Percentiles rank a stretch among this genome's conserved stretches.
Conservation (phyloP, 768 basidiomycete species). For the Jaapia argillacea region DNA sequence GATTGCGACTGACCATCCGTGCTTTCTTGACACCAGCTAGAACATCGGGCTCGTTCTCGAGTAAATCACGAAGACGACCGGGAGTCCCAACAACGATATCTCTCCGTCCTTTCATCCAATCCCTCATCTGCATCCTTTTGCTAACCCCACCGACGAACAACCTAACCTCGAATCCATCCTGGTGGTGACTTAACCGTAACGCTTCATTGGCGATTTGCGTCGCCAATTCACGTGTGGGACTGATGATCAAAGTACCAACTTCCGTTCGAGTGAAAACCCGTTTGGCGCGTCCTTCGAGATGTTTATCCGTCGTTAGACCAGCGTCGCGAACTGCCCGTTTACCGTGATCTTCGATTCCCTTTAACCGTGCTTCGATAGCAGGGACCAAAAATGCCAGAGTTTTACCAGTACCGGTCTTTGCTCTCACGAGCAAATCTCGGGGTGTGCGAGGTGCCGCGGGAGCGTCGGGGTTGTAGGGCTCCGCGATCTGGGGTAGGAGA, state of each 20-base stretch:
- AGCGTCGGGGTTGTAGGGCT: constrained; percentile 33
- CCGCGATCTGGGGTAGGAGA: constrained; percentile 60
- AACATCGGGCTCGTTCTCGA: constrained; percentile 50
- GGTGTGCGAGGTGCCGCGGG: constrained; percentile 11
- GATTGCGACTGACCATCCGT: constrained; percentile 39
- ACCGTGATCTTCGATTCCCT: constrained; percentile 37
- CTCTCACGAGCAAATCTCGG: constrained; percentile 77
- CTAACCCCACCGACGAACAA: constrained; percentile 72
- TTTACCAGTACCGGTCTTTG: constrained; percentile 86
- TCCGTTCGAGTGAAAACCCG: constrained; percentile 30
- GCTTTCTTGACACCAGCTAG: constrained; percentile 40
- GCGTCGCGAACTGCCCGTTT: constrained; percentile 31
- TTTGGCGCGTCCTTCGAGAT: constrained; percentile 21
- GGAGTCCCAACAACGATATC: constrained; percentile 89
- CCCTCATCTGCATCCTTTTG: constrained; percentile 54
- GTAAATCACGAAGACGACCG: constrained; percentile 72
- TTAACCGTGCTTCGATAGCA: constrained; percentile 68
- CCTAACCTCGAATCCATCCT: constrained; percentile 56
- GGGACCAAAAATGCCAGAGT: constrained; percentile 84
- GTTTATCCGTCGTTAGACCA: constrained; percentile 24
- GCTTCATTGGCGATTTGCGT: constrained; percentile 87
- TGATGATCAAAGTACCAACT: constrained; percentile 74
- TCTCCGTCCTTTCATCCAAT: constrained; percentile 51
- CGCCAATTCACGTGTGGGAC: constrained; percentile 84
- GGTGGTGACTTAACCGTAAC: constrained; percentile 47